These are phyloP conservation scores for Agrocybe chaxingu DNA, from an alignment of 768 basidiomycete species.

Conservation along the genomic window DNA sequence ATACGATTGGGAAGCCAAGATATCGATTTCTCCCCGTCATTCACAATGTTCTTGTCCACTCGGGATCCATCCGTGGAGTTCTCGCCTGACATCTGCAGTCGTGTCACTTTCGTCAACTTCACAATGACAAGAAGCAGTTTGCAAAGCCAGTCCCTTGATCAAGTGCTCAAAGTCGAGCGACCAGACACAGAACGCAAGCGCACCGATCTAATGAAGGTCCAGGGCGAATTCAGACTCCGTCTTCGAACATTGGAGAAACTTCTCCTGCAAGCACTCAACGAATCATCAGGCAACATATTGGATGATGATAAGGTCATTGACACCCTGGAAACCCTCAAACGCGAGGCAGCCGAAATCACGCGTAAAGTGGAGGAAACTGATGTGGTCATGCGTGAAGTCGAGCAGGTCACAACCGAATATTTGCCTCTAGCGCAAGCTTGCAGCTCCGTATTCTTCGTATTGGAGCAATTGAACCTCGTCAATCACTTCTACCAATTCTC, in stretches of 20 bases:
- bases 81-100: conserved; percentile 97
- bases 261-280: conserved; percentile 91
- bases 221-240: conserved; percentile 95
- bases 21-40: conserved; percentile 99
- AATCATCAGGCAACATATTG: conserved; percentile 94
- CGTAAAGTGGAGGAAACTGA: conserved; percentile 97
- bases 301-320: conserved; percentile 99
- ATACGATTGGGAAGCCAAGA: conserved; percentile 97
- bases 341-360: conserved; percentile 94
- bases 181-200: conserved; percentile 95
- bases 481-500: conserved; percentile 99
- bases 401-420: conserved; percentile 93
- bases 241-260: conserved; percentile 91
- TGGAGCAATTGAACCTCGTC: conserved; percentile 90
- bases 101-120: conserved; percentile 94
- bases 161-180: conserved; percentile 94
- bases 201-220: conserved; percentile 95
- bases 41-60: conserved; percentile 99
- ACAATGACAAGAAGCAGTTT: conserved; percentile 99
- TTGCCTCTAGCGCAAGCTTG: conserved; percentile 93
- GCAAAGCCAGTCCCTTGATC: conserved; percentile 96
- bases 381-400: conserved; percentile 92
- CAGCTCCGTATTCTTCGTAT: conserved; percentile 94
- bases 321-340: conserved; percentile 92
- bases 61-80: conserved; percentile 97